Evolutionary conservation across 257 asterid species (phyloP), one percentile per base, ranked within the genome.

Genomic region (Salvia splendens): DNA sequence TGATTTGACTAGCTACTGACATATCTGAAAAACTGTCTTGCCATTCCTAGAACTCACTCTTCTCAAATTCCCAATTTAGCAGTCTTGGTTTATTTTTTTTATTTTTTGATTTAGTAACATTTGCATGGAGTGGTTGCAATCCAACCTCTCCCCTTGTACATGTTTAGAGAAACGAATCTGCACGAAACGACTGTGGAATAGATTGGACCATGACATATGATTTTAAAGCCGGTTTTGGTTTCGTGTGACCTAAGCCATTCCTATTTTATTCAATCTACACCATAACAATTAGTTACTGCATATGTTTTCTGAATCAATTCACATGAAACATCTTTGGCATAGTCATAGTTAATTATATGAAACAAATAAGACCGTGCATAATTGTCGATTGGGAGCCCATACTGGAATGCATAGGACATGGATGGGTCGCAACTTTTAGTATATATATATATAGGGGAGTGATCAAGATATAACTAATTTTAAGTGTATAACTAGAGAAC

Each of bases 1-100:
- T 75, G 96, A 86, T 85, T 86, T 84, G 96, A 89, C 91, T 65
- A 78, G 55, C 51, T 75, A 86, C 87, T 86, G 96, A 82, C 75
- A 67, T 55, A 5, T 56, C 84, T 74, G 78, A 24, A 60, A 64
- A 68, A 42, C 15, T 67, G 78, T 54, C 78, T 62, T 61, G 46
- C 75, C 62, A 61, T 50, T 77, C 77, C 74, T 61, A 67, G 58
- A 71, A 71, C 71, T 48, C 74, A 54, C 74, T 62, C 75, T 76
- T 71, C 77, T 76, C 50, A 15, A 66, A 67, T 61, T 75, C 81
- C 79, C 65, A 63, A 70, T 16, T 63, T 53, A 73, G 76, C 35
- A 73, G 12, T 36, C 59, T 53, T 55, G 35, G 6, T 69, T 12
- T 5, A 4, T 51, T 69, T 12, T 12, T 62, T 55, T 24, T 24